Evolutionary conservation across 2,329 filamentous ascomycete species (phyloP), one percentile per base, ranked within the genome.

Genomic region (Balansia obtecta): DNA sequence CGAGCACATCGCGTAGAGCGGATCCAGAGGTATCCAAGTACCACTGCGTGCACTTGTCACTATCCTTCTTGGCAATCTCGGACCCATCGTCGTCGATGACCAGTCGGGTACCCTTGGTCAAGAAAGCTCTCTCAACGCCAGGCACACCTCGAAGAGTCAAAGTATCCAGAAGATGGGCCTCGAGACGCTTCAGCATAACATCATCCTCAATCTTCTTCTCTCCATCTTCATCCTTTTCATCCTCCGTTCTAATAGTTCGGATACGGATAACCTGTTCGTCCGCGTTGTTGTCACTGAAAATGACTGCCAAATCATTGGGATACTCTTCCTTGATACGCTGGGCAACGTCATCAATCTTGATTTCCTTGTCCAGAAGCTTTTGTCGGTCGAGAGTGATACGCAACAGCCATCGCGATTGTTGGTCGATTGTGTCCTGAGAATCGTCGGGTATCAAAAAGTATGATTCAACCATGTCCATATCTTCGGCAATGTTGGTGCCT

Each of bases 221-320:
- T 11, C 68, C 67, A 38, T 85, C 83, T 10, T 91, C 86, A 38
- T 85, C 85, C 63, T 88, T 85, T 44, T 83, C 80, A 46, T 85
- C 83, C 46, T 80, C 77, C 54, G 80, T 74, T 33, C 75, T 72
- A 54, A 94, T 81, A 60, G 90, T 85, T 56, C 93, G 86, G 56
- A 96, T 85, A 65, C 93, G 93, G 59, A 98, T 88, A 44, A 97
- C 85, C 65, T 94, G 89, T 64, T 94, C 83, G 56, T 96, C 90
- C 10, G 91, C 90, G 66, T 98, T 98, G 74, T 96, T 93, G 68
- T 98, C 93, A 68, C 89, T 95, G 75, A 95, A 95, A 53, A 98
- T 90, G 57, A 98, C 83, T 13, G 88, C 88, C 59, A 97, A 73
- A 66, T 95, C 89, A 54, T 77, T 82, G 18, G 82, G 77, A 63